Base-by-base conservation (phyloP, 2,329 filamentous ascomycete genomes). In the Drechmeria coniospora region DNA sequence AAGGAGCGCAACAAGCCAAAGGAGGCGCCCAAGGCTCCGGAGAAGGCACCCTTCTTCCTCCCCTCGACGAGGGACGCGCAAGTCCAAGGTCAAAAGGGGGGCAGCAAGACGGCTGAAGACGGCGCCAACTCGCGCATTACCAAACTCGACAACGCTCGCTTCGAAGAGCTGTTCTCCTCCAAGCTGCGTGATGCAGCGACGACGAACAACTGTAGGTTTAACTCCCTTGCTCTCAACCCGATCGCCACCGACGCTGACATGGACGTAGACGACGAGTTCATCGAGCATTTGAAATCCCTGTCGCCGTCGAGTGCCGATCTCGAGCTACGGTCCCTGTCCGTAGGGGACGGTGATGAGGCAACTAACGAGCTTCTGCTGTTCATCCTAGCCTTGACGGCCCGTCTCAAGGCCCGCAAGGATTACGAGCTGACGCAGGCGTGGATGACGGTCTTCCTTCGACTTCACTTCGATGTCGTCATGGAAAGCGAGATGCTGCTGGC, bases 11-110 rank as follows among this genome's bases (percentile, higher is more conserved):
- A 98, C 56, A 92, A 90, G 53, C 90, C 92, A 1, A 86, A 74
- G 38, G 84, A 94, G 51, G 72, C 86, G 0, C 86, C 86, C 11
- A 94, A 94, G 56, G 69, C 74, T 6, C 90, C 90, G 0, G 82
- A 94, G 49, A 92, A 92, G 46, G 87, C 87, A 0, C 92, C 90
- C 0, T 95, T 95, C 63, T 95, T 95, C 62, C 63, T 95, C 4
- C 82, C 84, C 0, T 77, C 77, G 0, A 58, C 77, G 4, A 62
- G 64, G 6, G 53, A 48, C 4, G 53, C 53, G 2, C 51, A 53
- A 17, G 43, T 54, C 1, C 59, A 68, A 31, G 44, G 36, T 3
- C 45, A 48, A 9, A 45, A 53, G 22, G 39, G 42, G 8, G 39
- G 45, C 11, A 19, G 44, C 4, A 47, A 51, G 21, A 43, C 44